These are phyloP conservation scores for Miscanthus sacchariflorus DNA, from an alignment of 202 grass and related monocot species.

Conservation along the genomic window DNA sequence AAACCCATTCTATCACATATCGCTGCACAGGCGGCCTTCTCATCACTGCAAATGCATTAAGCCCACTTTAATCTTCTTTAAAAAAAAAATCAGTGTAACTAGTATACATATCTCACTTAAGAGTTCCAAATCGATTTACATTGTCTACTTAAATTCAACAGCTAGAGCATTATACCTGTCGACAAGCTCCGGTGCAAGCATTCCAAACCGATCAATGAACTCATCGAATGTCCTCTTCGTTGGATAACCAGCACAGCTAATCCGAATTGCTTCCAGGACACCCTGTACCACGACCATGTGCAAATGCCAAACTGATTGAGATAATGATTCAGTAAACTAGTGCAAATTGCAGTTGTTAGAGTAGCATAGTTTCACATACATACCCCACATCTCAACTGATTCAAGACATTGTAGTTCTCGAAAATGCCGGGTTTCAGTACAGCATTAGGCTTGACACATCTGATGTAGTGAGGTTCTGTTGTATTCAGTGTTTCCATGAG, in stretches of 20 bases:
- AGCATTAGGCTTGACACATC: slow-evolving; percentile 96
- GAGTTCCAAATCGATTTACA: background rate
- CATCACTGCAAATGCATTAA: slow-evolving; percentile 71
- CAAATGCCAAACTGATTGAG: slow-evolving; percentile 1
- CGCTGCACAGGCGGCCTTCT: slow-evolving; percentile 74
- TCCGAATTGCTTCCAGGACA: slow-evolving; percentile 97
- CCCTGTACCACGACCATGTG: slow-evolving; percentile 60
- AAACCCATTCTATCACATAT: slow-evolving; percentile 92
- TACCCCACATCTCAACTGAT: slow-evolving; percentile 97
- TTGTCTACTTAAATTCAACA: slow-evolving; percentile 21
- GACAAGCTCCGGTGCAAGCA: slow-evolving; percentile 81
- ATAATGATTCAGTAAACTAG: background rate
- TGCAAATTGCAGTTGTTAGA: background rate
- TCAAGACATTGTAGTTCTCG: slow-evolving; percentile 88
- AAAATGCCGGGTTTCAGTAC: slow-evolving; percentile 92
- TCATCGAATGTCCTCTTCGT: slow-evolving; percentile 96
- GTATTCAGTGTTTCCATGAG: slow-evolving; percentile 94
- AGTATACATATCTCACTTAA: slow-evolving; percentile 34
- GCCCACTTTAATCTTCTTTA: slow-evolving; percentile 11
- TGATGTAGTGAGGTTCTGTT: slow-evolving; percentile 97
- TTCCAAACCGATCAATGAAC: slow-evolving; percentile 94
- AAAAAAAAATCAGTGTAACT: slow-evolving; percentile 9
- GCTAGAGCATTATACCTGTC: slow-evolving; percentile 69
- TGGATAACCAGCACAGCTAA: slow-evolving; percentile 97
- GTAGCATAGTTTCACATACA: slow-evolving; percentile 32